phyloP scores from a whole-genome alignment of 2,329 filamentous ascomycete species.

The Sclerotinia trifoliorum region DNA sequence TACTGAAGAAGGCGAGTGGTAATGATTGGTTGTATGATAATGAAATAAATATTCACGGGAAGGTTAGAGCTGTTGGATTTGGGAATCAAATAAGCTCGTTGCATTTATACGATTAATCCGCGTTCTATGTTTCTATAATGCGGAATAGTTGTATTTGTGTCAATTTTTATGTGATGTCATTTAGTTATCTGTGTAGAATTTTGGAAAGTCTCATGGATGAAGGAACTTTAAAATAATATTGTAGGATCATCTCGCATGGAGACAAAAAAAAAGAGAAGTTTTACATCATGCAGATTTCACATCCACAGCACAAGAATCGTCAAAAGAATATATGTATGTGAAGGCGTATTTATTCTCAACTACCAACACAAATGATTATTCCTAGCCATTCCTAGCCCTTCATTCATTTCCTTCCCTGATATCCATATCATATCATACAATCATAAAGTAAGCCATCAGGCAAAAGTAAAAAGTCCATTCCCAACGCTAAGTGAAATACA shows the following conservation, averaged over 20 bases:
- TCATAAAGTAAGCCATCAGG: background rate
- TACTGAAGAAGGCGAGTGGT: background rate
- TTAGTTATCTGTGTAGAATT: no score
- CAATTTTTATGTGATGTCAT: no score
- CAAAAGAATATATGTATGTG: background rate
- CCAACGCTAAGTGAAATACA: conserved; percentile 11
- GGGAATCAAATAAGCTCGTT: background rate
- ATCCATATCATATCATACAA: background rate
- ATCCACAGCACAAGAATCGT: background rate
- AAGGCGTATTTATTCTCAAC: background rate
- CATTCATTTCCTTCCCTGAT: background rate
- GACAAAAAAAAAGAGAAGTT: background rate
- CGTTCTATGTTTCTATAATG: no score
- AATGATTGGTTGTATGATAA: conserved; percentile 11
- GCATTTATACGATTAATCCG: background rate
- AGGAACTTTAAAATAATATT: background rate
- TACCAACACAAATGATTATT: background rate
- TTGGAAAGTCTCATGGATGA: no score
- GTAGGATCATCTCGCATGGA: background rate
- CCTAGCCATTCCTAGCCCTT: background rate
- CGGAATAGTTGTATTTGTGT: no score
- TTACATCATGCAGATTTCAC: background rate
- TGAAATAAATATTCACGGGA: background rate
- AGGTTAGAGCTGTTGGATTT: background rate
- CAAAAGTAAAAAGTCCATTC: background rate